These are phyloP conservation scores for Parathielavia hyrcaniae DNA, from an alignment of 495 filamentous ascomycete genomes.

Conservation along the genomic window DNA sequence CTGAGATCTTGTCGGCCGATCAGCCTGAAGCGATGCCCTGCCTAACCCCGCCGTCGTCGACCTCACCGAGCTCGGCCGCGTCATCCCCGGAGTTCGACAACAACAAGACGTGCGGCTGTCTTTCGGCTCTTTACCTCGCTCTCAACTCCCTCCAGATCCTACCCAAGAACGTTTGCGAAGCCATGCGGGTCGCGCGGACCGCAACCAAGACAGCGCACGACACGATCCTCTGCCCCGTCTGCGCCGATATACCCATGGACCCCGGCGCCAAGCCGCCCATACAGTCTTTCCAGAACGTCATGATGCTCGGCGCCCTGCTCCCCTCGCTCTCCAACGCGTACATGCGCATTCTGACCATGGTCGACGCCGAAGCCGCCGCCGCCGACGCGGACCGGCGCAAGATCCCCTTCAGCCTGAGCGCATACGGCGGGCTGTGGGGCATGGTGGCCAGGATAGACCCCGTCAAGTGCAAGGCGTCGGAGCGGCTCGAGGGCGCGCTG, in stretches of 20 bases:
- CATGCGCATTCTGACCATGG: conserved; percentile 39
- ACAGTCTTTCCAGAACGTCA: conserved; percentile 53
- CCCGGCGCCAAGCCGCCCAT: conserved; percentile 29
- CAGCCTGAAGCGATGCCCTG: conserved; percentile 15
- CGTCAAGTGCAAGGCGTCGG: conserved; percentile 20
- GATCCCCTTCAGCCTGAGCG: conserved; percentile 39
- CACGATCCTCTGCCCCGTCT: conserved; percentile 54
- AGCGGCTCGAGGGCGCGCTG: conserved; percentile 24
- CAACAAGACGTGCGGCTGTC: conserved; percentile 32
- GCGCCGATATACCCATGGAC: conserved; percentile 41
- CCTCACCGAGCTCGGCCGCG: conserved; percentile 7
- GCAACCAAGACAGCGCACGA: conserved; percentile 51
- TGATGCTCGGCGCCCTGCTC: conserved; percentile 60
- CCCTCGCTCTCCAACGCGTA: conserved; percentile 58
- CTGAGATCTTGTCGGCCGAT: conserved; percentile 8
- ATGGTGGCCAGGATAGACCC: conserved; percentile 12
- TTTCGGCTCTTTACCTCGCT: conserved; percentile 39
- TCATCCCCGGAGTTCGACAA: not conserved
- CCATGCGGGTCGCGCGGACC: conserved; percentile 52
- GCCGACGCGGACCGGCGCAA: conserved; percentile 37
- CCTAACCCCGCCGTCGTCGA: conserved; percentile 20
- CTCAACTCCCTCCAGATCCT: conserved; percentile 43
- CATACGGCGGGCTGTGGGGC: conserved; percentile 45
- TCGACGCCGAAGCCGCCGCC: conserved; percentile 38
- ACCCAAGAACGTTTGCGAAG: conserved; percentile 36